A percentile compares a stretch with the other conserved stretches of the same genome.
phyloP scores from a whole-genome alignment of 2,329 filamentous ascomycete species.

The Sarocladium oryzae region DNA sequence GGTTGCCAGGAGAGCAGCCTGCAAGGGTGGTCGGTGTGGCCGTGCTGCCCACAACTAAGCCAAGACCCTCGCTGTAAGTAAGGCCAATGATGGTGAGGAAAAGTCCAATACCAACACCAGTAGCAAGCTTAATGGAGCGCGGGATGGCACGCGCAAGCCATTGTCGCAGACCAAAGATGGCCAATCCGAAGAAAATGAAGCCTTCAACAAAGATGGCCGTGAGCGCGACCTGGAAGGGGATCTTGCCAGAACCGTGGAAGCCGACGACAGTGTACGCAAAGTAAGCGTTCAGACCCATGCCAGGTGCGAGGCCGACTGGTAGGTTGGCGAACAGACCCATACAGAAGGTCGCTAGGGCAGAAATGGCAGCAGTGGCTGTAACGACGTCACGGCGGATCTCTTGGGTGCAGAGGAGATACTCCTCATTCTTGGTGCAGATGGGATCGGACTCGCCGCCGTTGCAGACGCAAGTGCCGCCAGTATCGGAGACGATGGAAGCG shows the following conservation, averaged over 20 bases:
- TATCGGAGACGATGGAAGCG: conserved; percentile 50
- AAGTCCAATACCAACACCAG: conserved; percentile 77
- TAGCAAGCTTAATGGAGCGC: conserved; percentile 78
- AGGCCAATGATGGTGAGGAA: conserved; percentile 72
- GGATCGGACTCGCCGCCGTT: conserved; percentile 43
- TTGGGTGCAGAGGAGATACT: conserved; percentile 57
- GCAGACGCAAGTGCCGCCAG: conserved; percentile 72
- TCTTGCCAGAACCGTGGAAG: conserved; percentile 63
- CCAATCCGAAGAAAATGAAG: conserved; percentile 75
- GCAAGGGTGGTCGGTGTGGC: conserved; percentile 68
- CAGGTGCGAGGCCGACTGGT: conserved; percentile 35
- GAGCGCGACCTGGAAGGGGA: conserved; percentile 69
- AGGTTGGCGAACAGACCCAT: conserved; percentile 81
- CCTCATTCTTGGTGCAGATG: conserved; percentile 44
- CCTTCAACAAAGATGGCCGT: conserved; percentile 88
- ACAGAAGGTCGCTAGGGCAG: conserved; percentile 70
- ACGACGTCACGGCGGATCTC: conserved; percentile 71
- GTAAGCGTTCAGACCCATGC: conserved; percentile 71
- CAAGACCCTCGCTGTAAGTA: conserved; percentile 78
- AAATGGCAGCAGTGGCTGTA: conserved; percentile 78
- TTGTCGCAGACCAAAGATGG: conserved; percentile 74
- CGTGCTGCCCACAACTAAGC: conserved; percentile 62
- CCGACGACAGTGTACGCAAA: conserved; percentile 76
- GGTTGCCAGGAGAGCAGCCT: conserved; percentile 51
- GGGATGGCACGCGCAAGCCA: conserved; percentile 84